phyloP scores from a whole-genome alignment of 805 yeast species.

The Starmerella gropengiesseri region DNA sequence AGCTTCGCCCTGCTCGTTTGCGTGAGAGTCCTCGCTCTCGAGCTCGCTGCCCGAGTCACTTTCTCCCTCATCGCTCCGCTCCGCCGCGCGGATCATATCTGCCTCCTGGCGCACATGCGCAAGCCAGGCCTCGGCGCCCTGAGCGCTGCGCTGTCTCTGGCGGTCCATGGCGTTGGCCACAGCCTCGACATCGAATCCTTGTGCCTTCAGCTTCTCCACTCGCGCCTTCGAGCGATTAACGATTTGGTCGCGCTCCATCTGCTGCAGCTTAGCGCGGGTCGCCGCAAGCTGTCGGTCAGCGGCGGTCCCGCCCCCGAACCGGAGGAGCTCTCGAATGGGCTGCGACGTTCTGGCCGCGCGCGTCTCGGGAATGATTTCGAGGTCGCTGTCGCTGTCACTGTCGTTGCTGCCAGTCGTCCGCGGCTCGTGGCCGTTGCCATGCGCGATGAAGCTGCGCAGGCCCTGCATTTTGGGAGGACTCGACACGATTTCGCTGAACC shows the following conservation, averaged over 20 bases:
- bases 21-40: slow-evolving; percentile 1
- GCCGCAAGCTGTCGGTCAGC: slow-evolving; percentile 8
- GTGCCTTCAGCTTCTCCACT: slow-evolving; percentile 9
- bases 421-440: neutral
- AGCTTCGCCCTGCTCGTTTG: too few relatives aligned
- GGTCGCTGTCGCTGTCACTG: slow-evolving; percentile 17
- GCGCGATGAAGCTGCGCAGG: slow-evolving; percentile 15
- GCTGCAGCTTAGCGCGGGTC: slow-evolving; percentile 9
- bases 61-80: slow-evolving; percentile 10
- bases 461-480: slow-evolving; percentile 20
- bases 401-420: neutral
- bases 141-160: slow-evolving; percentile 5
- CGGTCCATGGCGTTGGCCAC: slow-evolving; percentile 6
- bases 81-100: slow-evolving; percentile 9
- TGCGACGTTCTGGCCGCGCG: slow-evolving; percentile 12
- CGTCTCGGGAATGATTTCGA: slow-evolving; percentile 23
- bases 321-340: slow-evolving; percentile 18
- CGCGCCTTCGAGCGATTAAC: slow-evolving; percentile 5
- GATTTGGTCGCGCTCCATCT: slow-evolving; percentile 15
- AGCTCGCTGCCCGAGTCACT: slow-evolving; percentile 4
- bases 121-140: slow-evolving; percentile 15
- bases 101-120: slow-evolving; percentile 19
- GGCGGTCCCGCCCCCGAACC: slow-evolving; percentile 13
- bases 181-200: slow-evolving; percentile 18
- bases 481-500: slow-evolving; percentile 10